Base-by-base conservation (phyloP, 164 flowering plant species). In the Paratinospora sagittata region DNA sequence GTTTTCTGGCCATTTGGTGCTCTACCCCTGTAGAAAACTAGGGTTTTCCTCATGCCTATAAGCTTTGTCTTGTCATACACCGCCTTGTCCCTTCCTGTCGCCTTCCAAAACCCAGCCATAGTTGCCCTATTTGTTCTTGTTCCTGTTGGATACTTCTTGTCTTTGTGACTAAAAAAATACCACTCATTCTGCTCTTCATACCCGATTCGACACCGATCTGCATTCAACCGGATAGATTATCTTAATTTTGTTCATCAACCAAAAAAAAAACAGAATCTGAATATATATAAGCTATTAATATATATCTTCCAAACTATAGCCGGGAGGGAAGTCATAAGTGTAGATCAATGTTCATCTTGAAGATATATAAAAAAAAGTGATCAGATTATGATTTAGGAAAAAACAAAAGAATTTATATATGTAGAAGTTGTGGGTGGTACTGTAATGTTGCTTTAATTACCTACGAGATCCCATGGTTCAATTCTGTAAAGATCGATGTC, bases 391-490 rank as follows among this genome's bases (percentile, higher is more conserved):
- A 52, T 52, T 17, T 5, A 17, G 23, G 23, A 52, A 17, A 14
- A 43, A 43, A 12, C 2, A 43, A 10, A n/a, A n/a, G n/a, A n/a
- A n/a, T n/a, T n/a, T n/a, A n/a, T n/a, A n/a, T n/a, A n/a, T n/a
- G n/a, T n/a, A n/a, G n/a, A n/a, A n/a, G 14, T 43, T n/a, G 21
- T 8, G 27, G 19, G 52, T 57, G 30, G 66, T 30, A 30, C 34
- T 34, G 37, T 24, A 14, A 12, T 21, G 16, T 21, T 12, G 17
- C 2, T n/a, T 3, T 30, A 30, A 30, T 30, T 82, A 91, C 97
- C 97, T 89, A 85, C 86, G 41, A 92, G 87, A 78, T 92, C 97
- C 97, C 96, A 92, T 74, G 97, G 97, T 76, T 92, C 97, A 11
- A 92, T 92, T 69, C 91, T 74, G 76, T 90, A 92, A 1, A 92